Percentiles rank a stretch among this genome's conserved stretches.
Evolutionary conservation across 169 alveolate genomes (phyloP).

Genomic region (Plasmodium knowlesi): DNA sequence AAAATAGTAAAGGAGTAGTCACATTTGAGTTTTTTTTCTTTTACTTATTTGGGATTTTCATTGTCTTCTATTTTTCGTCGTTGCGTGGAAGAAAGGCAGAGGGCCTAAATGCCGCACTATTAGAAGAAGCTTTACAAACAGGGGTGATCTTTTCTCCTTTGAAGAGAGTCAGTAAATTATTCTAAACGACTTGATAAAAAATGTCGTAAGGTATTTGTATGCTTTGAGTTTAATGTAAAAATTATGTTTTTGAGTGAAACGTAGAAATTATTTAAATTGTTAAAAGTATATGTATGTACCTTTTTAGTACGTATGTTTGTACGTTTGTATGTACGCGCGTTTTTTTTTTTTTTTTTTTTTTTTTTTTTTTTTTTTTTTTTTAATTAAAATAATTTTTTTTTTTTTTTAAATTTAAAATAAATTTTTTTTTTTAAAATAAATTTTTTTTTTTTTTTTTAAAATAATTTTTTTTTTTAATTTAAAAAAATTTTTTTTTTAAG

Average conservation of each 20-base stretch:
- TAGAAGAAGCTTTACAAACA: neutral
- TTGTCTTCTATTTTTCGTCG: neutral
- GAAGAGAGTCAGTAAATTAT: neutral
- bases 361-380: neutral
- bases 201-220: neutral
- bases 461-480: neutral
- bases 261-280: neutral
- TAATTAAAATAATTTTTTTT: neutral
- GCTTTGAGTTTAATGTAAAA: neutral
- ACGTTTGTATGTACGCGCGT: neutral
- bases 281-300: neutral
- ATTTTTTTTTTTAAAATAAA: too few relatives aligned
- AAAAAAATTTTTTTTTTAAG: neutral
- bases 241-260: neutral
- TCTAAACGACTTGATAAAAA: neutral
- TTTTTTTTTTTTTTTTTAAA: neutral
- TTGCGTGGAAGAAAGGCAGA: neutral
- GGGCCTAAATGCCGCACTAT: neutral
- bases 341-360: too few relatives aligned
- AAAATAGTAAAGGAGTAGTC: neutral
- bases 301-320: neutral
- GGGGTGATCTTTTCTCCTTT: neutral
- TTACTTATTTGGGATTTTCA: constrained; percentile 49
- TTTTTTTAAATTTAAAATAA: neutral
- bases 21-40: neutral